Evolutionary conservation across 805 yeast species (phyloP).

Genomic region (Babjeviella inositovora): DNA sequence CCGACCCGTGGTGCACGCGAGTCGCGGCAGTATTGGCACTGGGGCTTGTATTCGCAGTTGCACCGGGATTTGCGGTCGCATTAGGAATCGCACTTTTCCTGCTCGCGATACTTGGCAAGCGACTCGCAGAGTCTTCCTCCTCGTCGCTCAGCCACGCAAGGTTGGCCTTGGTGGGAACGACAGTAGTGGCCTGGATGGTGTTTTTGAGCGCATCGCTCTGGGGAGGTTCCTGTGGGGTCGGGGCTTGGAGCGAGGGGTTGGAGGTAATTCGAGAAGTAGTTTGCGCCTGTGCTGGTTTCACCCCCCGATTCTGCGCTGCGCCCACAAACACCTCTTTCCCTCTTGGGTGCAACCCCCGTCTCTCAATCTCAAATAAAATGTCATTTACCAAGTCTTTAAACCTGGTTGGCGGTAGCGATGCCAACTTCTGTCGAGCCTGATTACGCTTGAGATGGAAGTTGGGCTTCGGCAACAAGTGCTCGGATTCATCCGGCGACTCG

Average conservation of each 20-base stretch:
- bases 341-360: constrained; percentile 58
- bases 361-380: constrained; percentile 71
- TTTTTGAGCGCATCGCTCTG: constrained; percentile 5
- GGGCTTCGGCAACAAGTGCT: constrained; percentile 50
- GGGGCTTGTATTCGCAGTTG: too few species aligned
- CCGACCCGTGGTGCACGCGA: too few species aligned
- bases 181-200: constrained; percentile 45
- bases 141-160: constrained; percentile 85
- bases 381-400: constrained; percentile 87
- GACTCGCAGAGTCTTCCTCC: constrained; percentile 25
- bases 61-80: background rate
- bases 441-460: constrained; percentile 86
- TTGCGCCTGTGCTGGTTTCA: too few species aligned
- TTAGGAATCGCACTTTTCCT: constrained; percentile 1
- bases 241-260: too few species aligned
- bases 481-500: constrained; percentile 41
- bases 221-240: too few species aligned
- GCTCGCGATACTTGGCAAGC: background rate
- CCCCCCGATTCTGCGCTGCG: too few species aligned
- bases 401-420: constrained; percentile 65
- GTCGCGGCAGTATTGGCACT: too few species aligned
- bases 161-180: constrained; percentile 75
- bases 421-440: constrained; percentile 85
- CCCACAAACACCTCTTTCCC: too few species aligned
- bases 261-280: too few species aligned